Evolutionary conservation across 768 basidiomycete species (phyloP).

Genomic region (Leccinum variicolor): DNA sequence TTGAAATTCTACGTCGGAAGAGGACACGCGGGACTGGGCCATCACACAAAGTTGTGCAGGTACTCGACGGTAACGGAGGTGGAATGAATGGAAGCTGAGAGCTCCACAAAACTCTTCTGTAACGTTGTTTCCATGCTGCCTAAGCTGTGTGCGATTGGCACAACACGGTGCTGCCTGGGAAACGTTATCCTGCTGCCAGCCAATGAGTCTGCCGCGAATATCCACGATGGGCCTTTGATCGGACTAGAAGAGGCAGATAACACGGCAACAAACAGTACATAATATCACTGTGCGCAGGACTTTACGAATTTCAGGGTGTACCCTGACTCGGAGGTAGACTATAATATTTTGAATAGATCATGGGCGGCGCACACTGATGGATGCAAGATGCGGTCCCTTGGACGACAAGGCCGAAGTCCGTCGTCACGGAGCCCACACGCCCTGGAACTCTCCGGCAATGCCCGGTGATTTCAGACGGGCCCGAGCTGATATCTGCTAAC

Average conservation of each 20-base stretch:
- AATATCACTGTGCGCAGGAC: conserved; percentile 27
- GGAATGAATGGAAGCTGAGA: conserved; percentile 1
- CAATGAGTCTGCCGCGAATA: conserved; percentile 9
- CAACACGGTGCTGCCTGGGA: conserved; percentile 12
- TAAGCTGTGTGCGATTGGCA: conserved; percentile 6
- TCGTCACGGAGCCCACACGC: background rate
- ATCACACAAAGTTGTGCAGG: conserved; percentile 10
- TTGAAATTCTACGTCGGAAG: conserved; percentile 30
- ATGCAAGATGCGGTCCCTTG: background rate
- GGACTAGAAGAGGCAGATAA: conserved; percentile 21
- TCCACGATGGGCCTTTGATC: conserved; percentile 18
- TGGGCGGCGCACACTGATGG: conserved; percentile 5
- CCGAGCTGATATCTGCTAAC: conserved; percentile 19
- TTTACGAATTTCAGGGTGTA: conserved; percentile 28
- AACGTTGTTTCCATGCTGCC: conserved; percentile 26
- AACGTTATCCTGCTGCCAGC: conserved; percentile 18
- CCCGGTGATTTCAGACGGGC: conserved; percentile 13
- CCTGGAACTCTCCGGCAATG: background rate
- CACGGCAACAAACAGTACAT: conserved; percentile 25
- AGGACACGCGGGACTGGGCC: conserved; percentile 9
- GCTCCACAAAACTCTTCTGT: conserved; percentile 18
- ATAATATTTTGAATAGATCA: conserved; percentile 9
- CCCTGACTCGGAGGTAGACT: conserved; percentile 29
- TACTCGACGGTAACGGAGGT: conserved; percentile 1
- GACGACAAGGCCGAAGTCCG: conserved; percentile 5